Conservation (phyloP, 768 basidiomycete genomes). For the Austroboletus eburneus region DNA sequence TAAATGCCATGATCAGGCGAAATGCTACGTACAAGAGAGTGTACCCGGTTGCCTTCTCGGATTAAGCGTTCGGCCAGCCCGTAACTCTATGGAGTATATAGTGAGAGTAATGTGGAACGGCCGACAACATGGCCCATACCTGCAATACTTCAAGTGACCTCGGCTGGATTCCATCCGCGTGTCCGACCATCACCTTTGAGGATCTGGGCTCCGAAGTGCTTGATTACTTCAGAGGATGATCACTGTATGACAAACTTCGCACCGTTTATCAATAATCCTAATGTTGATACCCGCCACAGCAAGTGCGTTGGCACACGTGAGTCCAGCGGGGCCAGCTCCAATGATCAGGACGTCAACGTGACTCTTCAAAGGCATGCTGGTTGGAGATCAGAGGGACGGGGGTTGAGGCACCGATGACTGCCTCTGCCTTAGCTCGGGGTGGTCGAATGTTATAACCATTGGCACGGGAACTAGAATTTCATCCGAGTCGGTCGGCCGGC, state of each 20-base stretch:
- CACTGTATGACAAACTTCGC: background rate
- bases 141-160: conserved; percentile 51
- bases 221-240: background rate
- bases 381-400: too few species aligned
- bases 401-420: too few species aligned
- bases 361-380: background rate
- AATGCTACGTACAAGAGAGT: conserved; percentile 49
- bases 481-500: too few species aligned
- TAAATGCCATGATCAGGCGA: too few species aligned
- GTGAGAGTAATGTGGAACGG: background rate
- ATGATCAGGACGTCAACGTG: background rate
- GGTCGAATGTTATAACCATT: too few species aligned
- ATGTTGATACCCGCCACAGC: conserved; percentile 39
- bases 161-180: conserved; percentile 32
- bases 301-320: conserved; percentile 41
- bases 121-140: conserved; percentile 18
- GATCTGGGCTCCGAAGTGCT: background rate
- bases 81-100: background rate
- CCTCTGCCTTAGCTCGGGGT: too few species aligned
- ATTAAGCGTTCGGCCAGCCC: conserved; percentile 48
- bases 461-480: too few species aligned
- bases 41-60: conserved; percentile 60
- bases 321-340: background rate
- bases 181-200: background rate
- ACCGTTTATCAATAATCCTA: conserved; percentile 46